These are phyloP conservation scores for Pyrenophora graminea DNA, from an alignment of 2,329 filamentous ascomycete genomes.

Conservation along the genomic window DNA sequence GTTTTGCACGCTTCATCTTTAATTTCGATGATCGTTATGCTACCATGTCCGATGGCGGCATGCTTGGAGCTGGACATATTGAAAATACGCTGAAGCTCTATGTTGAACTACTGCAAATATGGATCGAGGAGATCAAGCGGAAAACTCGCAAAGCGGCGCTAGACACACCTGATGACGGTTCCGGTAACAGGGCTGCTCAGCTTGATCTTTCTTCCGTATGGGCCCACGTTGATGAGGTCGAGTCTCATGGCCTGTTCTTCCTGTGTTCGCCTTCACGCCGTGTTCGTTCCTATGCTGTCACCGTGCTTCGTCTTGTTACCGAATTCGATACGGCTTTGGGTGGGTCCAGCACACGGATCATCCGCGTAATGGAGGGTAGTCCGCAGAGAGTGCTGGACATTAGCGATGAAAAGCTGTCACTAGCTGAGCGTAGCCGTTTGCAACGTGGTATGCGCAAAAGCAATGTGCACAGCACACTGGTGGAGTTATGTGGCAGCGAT, in stretches of 20 bases:
- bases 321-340: slow-evolving; percentile 91
- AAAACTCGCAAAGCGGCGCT: slow-evolving; percentile 75
- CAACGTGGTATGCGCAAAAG: slow-evolving; percentile 87
- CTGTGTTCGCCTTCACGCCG: slow-evolving; percentile 91
- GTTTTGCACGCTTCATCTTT: slow-evolving; percentile 96
- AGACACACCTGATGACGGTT: slow-evolving; percentile 64
- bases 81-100: slow-evolving; percentile 92
- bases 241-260: slow-evolving; percentile 96
- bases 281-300: slow-evolving; percentile 88
- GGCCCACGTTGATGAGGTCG: slow-evolving; percentile 93
- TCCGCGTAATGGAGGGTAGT: slow-evolving; percentile 88
- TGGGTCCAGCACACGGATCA: slow-evolving; percentile 79
- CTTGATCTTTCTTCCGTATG: slow-evolving; percentile 86
- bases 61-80: slow-evolving; percentile 91
- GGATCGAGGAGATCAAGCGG: slow-evolving; percentile 94
- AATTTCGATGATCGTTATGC: slow-evolving; percentile 97
- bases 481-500: slow-evolving; percentile 94
- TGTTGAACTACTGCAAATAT: slow-evolving; percentile 90
- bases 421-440: slow-evolving; percentile 88
- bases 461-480: slow-evolving; percentile 80
- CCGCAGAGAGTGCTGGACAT: slow-evolving; percentile 88
- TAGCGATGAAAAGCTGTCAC: slow-evolving; percentile 86
- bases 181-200: slow-evolving; percentile 74
- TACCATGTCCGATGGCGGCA: slow-evolving; percentile 96
- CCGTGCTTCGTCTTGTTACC: slow-evolving; percentile 85